Conservation (phyloP, 2,329 filamentous ascomycete genomes). For the Incumbomyces delicatus region DNA sequence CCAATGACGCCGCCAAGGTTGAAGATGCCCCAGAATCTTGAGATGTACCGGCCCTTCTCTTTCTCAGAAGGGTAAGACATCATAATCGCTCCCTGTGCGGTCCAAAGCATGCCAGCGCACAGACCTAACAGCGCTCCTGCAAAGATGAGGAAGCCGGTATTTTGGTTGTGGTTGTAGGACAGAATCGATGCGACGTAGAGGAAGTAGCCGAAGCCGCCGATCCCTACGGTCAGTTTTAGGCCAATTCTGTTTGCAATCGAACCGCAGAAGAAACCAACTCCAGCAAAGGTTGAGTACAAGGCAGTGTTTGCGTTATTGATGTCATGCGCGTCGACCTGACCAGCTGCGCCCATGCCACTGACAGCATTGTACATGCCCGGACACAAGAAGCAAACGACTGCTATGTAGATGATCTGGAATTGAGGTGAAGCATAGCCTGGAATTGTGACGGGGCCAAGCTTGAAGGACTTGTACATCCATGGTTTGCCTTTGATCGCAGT, state of each 20-base stretch:
- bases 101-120: slow-evolving; percentile 33
- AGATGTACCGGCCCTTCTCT: slow-evolving; percentile 72
- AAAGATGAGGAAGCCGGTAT: slow-evolving; percentile 31
- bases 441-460: slow-evolving; percentile 44
- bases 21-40: slow-evolving; percentile 83
- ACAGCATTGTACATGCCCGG: slow-evolving; percentile 66
- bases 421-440: slow-evolving; percentile 66
- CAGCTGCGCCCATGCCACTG: slow-evolving; percentile 55
- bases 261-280: slow-evolving; percentile 48
- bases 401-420: slow-evolving; percentile 61
- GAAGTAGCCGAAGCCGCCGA: slow-evolving; percentile 27
- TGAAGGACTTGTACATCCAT: slow-evolving; percentile 60
- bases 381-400: slow-evolving; percentile 61
- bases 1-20: slow-evolving; percentile 77
- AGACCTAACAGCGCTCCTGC: slow-evolving; percentile 31
- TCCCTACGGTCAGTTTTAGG: slow-evolving; percentile 23
- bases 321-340: slow-evolving; percentile 47
- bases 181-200: slow-evolving; percentile 31
- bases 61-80: slow-evolving; percentile 70
- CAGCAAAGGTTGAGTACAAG: slow-evolving; percentile 57
- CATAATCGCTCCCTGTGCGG: slow-evolving; percentile 32
- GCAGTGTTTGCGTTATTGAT: slow-evolving; percentile 61
- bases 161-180: slow-evolving; percentile 31
- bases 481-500: slow-evolving; percentile 24
- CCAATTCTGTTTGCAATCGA: slow-evolving; percentile 25